Percentiles rank a stretch among this genome's conserved stretches.
phyloP scores from a whole-genome alignment of 2,329 filamentous ascomycete species.

The Hypoxylon sp. region DNA sequence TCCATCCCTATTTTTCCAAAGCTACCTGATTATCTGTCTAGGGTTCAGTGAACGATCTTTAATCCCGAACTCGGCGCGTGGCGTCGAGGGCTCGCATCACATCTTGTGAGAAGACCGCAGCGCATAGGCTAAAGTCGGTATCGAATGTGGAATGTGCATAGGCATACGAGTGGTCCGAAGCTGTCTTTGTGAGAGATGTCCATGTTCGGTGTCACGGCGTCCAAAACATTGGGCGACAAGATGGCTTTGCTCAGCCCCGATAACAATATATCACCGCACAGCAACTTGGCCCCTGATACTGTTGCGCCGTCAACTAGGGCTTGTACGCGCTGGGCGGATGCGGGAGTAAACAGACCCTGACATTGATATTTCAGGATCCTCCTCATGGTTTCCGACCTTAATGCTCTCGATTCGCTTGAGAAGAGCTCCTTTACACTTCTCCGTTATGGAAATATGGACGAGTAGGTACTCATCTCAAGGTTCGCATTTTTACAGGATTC shows the following conservation, averaged over 20 bases:
- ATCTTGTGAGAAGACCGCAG: constrained; percentile 79
- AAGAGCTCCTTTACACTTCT: constrained; percentile 61
- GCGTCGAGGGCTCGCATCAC: constrained; percentile 69
- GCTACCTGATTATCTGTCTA: too few relatives aligned
- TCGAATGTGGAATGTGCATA: constrained; percentile 75
- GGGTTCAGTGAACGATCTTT: constrained; percentile 55
- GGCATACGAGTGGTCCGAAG: constrained; percentile 79
- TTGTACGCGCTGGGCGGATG: constrained; percentile 10
- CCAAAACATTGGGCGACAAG: too few relatives aligned
- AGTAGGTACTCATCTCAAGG: constrained; percentile 64
- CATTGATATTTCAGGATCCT: constrained; percentile 5
- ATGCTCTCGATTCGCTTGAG: constrained; percentile 67
- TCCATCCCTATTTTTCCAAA: too few relatives aligned
- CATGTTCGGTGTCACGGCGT: too few relatives aligned
- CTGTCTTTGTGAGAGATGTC: constrained; percentile 78
- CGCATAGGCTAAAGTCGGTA: constrained; percentile 80
- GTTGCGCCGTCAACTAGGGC: too few relatives aligned
- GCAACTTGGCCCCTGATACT: too few relatives aligned
- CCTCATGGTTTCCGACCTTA: constrained; percentile 22
- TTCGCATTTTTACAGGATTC: constrained; percentile 84
- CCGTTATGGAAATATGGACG: constrained; percentile 62
- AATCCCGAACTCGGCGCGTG: constrained; percentile 74
- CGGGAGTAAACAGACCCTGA: constrained; percentile 12
- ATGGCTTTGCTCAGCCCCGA: too few relatives aligned
- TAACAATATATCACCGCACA: too few relatives aligned